A percentile compares a stretch with the other conserved stretches of the same genome.
These are phyloP conservation scores for Pichia thaimueangensis DNA, from an alignment of 805 yeast species.

Conservation along the genomic window DNA sequence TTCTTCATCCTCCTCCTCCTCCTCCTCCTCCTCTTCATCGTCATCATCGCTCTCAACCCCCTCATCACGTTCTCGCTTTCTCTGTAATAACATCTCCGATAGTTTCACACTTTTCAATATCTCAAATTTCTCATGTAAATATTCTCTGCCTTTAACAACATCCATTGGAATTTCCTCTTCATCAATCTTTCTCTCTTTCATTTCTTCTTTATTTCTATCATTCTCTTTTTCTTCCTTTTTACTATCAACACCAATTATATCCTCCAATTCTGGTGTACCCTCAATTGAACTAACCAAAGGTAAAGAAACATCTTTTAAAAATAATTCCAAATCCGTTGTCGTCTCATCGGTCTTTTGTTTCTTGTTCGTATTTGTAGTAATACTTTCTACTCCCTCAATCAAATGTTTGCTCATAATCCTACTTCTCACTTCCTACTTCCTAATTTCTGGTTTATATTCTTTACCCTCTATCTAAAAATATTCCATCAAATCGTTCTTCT, in stretches of 20 bases:
- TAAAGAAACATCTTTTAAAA: conserved; percentile 1
- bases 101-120: conserved; percentile 17
- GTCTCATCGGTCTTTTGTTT: too few relatives aligned
- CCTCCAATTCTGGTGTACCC: conserved; percentile 12
- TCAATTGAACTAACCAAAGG: conserved; percentile 5
- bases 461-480: too few relatives aligned
- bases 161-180: conserved; percentile 21
- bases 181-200: neutral
- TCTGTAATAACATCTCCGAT: conserved; percentile 20
- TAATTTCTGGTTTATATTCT: too few relatives aligned
- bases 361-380: neutral
- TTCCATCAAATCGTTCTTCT: too few relatives aligned
- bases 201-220: neutral
- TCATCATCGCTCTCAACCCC: conserved; percentile 24
- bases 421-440: neutral
- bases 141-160: conserved; percentile 22
- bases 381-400: neutral
- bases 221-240: neutral
- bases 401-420: neutral
- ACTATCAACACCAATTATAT: conserved; percentile 2
- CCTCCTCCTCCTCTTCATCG: conserved; percentile 18
- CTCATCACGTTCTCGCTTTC: conserved; percentile 26
- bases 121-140: conserved; percentile 21
- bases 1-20: neutral
- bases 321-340: conserved; percentile 2